phyloP scores from a whole-genome alignment of 2,329 filamentous ascomycete species.

The Fusarium clavum region DNA sequence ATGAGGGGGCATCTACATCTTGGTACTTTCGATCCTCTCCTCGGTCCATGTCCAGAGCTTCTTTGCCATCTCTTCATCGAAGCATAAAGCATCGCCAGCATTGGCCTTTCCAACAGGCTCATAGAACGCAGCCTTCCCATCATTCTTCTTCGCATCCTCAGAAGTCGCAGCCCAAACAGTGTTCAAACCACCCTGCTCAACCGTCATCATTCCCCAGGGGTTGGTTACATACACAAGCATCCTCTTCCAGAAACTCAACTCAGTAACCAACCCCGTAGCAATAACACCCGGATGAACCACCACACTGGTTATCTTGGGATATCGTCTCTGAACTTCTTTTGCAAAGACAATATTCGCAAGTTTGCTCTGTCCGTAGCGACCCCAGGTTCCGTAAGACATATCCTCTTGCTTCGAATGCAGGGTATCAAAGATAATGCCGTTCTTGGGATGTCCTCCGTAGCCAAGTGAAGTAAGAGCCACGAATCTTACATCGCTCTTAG shows the following conservation, averaged over 20 bases:
- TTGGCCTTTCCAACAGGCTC: slow-evolving; percentile 46
- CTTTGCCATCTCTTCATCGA: slow-evolving; percentile 48
- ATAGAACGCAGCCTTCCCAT: slow-evolving; percentile 41
- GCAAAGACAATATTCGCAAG: slow-evolving; percentile 62
- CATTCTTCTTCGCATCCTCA: slow-evolving; percentile 24
- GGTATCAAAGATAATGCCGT: slow-evolving; percentile 47
- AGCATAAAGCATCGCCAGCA: slow-evolving; percentile 37
- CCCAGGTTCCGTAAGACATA: slow-evolving; percentile 52
- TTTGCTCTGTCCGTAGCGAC: slow-evolving; percentile 64
- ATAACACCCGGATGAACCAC: slow-evolving; percentile 62
- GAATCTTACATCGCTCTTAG: slow-evolving; percentile 36
- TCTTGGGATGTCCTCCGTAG: slow-evolving; percentile 42
- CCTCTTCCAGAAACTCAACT: slow-evolving; percentile 41
- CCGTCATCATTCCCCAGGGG: slow-evolving; percentile 34
- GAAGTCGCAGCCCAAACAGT: slow-evolving; percentile 50
- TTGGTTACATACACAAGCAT: slow-evolving; percentile 44
- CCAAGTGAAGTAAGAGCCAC: slow-evolving; percentile 48
- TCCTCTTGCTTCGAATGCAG: slow-evolving; percentile 45
- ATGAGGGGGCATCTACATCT: not conserved
- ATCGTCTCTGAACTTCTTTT: slow-evolving; percentile 57
- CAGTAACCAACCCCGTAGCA: slow-evolving; percentile 45
- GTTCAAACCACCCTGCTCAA: slow-evolving; percentile 48
- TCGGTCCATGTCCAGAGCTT: slow-evolving; percentile 56
- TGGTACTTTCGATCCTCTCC: slow-evolving; percentile 18
- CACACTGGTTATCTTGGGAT: slow-evolving; percentile 57